phyloP scores from a whole-genome alignment of 2,329 filamentous ascomycete species.

The Aspergillus clavatus region DNA sequence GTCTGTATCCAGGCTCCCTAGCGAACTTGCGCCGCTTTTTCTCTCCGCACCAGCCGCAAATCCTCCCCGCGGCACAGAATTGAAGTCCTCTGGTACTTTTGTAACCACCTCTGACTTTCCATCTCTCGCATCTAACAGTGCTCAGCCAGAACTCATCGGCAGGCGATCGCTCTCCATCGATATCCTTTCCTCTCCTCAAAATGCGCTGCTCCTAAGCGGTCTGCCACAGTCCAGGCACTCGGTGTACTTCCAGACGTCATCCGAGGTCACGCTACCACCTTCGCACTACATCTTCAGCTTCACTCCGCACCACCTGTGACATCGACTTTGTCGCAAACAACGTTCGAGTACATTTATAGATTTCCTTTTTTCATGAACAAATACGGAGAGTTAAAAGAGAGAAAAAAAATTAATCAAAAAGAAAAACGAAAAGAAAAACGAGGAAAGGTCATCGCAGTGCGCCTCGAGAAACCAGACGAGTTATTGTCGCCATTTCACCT shows the following conservation, averaged over 20 bases:
- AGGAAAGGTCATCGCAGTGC: not conserved
- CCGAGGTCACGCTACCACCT: conserved; percentile 29
- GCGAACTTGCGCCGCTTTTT: conserved; percentile 19
- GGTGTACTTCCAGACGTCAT: conserved; percentile 30
- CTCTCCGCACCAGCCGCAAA: conserved; percentile 7
- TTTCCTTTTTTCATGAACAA: conserved; percentile 9
- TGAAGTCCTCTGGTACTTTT: conserved; percentile 1
- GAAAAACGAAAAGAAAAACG: conserved; percentile 5
- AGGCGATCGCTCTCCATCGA: conserved; percentile 5
- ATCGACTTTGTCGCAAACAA: conserved; percentile 7
- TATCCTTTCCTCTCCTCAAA: conserved; percentile 13
- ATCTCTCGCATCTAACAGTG: conserved; percentile 9
- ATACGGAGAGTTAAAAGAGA: conserved; percentile 5
- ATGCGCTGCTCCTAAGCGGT: conserved; percentile 27
- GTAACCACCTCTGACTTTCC: conserved; percentile 6
- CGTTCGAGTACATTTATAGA: conserved; percentile 12
- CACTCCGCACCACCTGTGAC: conserved; percentile 17
- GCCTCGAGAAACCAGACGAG: not conserved
- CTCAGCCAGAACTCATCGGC: conserved; percentile 1
- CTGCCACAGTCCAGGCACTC: conserved; percentile 19
- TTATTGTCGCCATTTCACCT: conserved; percentile 6
- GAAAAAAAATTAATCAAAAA: conserved; percentile 8
- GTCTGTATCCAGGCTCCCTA: not conserved
- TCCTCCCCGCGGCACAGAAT: conserved; percentile 3
- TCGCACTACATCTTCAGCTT: conserved; percentile 9